A percentile compares a stretch with the other conserved stretches of the same genome.
phyloP scores from a whole-genome alignment of 2,329 filamentous ascomycete genomes.

The Fusarium neocosmosporiellum region DNA sequence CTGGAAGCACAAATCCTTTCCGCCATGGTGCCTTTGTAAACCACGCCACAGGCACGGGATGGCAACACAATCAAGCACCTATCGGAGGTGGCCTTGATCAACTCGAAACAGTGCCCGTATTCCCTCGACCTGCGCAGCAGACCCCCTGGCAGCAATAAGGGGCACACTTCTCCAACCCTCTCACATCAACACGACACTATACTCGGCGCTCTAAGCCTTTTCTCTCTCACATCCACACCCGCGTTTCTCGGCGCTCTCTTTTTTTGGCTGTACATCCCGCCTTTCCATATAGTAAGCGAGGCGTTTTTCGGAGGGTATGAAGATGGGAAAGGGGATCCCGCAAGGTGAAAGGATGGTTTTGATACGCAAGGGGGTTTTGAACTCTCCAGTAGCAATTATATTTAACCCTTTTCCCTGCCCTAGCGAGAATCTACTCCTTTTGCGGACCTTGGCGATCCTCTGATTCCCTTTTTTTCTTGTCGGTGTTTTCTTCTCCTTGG shows the following conservation, averaged over 20 bases:
- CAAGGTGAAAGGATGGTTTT: slow-evolving; percentile 20
- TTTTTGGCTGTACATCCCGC: slow-evolving; percentile 38
- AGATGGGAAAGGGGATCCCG: slow-evolving; percentile 33
- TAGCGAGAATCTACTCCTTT: background rate
- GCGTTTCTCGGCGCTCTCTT: slow-evolving; percentile 21
- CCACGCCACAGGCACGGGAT: slow-evolving; percentile 86
- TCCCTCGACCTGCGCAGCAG: slow-evolving; percentile 80
- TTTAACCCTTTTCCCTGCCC: background rate
- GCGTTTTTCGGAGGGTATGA: slow-evolving; percentile 45
- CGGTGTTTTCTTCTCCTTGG: slow-evolving; percentile 34
- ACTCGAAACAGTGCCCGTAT: slow-evolving; percentile 82
- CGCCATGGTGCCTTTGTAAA: slow-evolving; percentile 91
- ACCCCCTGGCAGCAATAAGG: slow-evolving; percentile 68
- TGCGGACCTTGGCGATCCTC: slow-evolving; percentile 15
- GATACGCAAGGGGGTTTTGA: background rate
- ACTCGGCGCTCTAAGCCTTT: background rate
- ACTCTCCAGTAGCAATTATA: background rate
- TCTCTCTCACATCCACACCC: slow-evolving; percentile 12
- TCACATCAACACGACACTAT: background rate
- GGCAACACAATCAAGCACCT: slow-evolving; percentile 82
- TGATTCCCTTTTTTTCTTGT: slow-evolving; percentile 3
- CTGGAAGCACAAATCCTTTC: slow-evolving; percentile 94
- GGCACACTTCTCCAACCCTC: background rate
- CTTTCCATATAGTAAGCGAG: slow-evolving; percentile 48
- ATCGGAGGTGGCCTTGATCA: slow-evolving; percentile 86